phyloP scores from a whole-genome alignment of 176 grass and related monocot genomes.

The Hyparrhenia diplandra region DNA sequence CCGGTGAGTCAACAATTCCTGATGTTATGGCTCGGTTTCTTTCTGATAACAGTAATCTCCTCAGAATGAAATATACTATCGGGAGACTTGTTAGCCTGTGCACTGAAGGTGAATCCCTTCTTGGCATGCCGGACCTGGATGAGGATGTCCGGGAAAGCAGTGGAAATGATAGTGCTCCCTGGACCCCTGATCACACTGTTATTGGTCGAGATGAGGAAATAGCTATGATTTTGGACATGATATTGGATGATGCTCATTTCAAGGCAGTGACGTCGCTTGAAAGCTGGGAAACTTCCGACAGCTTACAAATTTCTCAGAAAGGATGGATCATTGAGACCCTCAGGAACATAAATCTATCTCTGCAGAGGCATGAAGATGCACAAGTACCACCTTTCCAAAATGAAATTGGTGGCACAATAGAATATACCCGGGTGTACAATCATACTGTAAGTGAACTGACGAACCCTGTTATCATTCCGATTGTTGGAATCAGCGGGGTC shows the following conservation, averaged over 20 bases:
- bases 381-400: neutral
- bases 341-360: neutral
- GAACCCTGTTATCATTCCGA: constrained; percentile 21
- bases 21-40: neutral
- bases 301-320: neutral
- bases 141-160: neutral
- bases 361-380: neutral
- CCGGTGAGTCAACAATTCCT: neutral
- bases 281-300: neutral
- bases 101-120: neutral
- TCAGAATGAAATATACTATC: neutral
- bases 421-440: neutral
- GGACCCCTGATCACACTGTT: neutral
- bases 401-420: neutral
- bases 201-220: constrained; percentile 23
- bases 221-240: constrained; percentile 12
- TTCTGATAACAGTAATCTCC: neutral
- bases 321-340: constrained; percentile 22
- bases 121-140: neutral
- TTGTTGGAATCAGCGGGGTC: constrained; percentile 17
- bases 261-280: neutral
- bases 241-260: neutral
- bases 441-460: neutral
- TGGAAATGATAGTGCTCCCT: neutral
- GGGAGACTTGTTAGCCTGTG: constrained; percentile 7